These are phyloP conservation scores for Periconia macrospinosa DNA, from an alignment of 2,329 filamentous ascomycete genomes.

Conservation along the genomic window DNA sequence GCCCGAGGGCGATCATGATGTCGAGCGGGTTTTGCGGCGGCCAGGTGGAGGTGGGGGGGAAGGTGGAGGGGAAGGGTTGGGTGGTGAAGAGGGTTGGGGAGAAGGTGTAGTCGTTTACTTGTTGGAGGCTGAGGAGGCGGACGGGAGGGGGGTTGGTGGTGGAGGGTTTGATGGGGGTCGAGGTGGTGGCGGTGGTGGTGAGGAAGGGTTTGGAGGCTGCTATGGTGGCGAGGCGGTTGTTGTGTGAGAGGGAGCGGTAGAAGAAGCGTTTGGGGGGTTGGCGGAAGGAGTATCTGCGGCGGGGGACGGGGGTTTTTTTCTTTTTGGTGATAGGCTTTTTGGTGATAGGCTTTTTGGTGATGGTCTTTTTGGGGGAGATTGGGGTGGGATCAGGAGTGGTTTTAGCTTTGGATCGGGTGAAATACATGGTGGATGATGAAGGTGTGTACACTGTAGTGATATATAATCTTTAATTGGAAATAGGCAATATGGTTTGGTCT, in stretches of 20 bases:
- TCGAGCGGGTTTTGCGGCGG: slow-evolving; percentile 10
- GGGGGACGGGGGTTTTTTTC: neutral
- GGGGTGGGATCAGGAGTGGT: too few species aligned
- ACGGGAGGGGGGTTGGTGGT: neutral
- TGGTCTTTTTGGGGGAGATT: too few species aligned
- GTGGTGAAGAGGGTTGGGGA: slow-evolving; percentile 5
- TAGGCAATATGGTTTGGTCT: too few species aligned
- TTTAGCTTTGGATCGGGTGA: too few species aligned
- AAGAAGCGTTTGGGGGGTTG: slow-evolving; percentile 9
- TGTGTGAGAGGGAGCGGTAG: slow-evolving; percentile 7
- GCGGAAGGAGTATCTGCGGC: neutral
- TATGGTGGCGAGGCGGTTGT: slow-evolving; percentile 1
- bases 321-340: neutral
- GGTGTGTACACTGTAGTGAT: too few species aligned
- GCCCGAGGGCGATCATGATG: slow-evolving; percentile 4
- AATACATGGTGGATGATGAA: too few species aligned
- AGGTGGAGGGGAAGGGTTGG: slow-evolving; percentile 5
- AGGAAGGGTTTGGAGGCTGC: too few species aligned
- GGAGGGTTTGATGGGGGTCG: neutral
- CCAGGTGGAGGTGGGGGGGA: slow-evolving; percentile 9
- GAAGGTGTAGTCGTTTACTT: slow-evolving; percentile 16
- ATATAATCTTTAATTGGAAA: too few species aligned
- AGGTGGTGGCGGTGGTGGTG: too few species aligned
- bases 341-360: too few species aligned
- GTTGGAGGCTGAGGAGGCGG: slow-evolving; percentile 1